Evolutionary conservation across 2,329 filamentous ascomycete genomes (phyloP).

Genomic region (Arthrobotrys entomopaga): DNA sequence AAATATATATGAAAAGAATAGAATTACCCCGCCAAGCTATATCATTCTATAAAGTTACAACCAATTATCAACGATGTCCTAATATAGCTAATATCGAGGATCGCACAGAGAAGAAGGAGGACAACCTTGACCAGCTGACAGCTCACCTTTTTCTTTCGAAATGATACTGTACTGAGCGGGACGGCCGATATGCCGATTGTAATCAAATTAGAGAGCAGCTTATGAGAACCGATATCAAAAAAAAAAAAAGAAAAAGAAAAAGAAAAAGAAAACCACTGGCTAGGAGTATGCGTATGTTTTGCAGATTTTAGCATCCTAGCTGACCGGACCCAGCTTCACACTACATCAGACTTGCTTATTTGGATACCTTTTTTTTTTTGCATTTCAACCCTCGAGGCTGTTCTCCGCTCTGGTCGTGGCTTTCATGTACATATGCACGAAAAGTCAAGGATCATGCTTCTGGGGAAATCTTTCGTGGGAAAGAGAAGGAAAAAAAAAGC

Average conservation of each 20-base stretch:
- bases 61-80: too few species aligned
- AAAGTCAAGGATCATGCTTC: conserved; percentile 43
- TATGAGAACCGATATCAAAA: conserved; percentile 34
- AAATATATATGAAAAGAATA: too few species aligned
- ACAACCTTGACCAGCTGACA: conserved; percentile 20
- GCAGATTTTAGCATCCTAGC: conserved; percentile 38
- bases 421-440: conserved; percentile 39
- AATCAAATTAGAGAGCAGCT: conserved; percentile 9
- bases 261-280: too few species aligned
- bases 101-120: neutral
- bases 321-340: conserved; percentile 13
- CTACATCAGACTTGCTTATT: conserved; percentile 35
- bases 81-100: neutral
- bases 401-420: conserved; percentile 26
- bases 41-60: too few species aligned
- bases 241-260: conserved; percentile 32
- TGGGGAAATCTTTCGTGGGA: conserved; percentile 13
- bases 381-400: neutral
- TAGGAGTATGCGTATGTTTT: conserved; percentile 40
- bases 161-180: neutral
- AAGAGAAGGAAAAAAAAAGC: conserved; percentile 29
- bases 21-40: too few species aligned
- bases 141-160: too few species aligned
- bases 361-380: too few species aligned
- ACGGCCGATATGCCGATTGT: conserved; percentile 7